phyloP scores from a whole-genome alignment of 2,329 filamentous ascomycete genomes.

The Rutstroemia sp. region DNA sequence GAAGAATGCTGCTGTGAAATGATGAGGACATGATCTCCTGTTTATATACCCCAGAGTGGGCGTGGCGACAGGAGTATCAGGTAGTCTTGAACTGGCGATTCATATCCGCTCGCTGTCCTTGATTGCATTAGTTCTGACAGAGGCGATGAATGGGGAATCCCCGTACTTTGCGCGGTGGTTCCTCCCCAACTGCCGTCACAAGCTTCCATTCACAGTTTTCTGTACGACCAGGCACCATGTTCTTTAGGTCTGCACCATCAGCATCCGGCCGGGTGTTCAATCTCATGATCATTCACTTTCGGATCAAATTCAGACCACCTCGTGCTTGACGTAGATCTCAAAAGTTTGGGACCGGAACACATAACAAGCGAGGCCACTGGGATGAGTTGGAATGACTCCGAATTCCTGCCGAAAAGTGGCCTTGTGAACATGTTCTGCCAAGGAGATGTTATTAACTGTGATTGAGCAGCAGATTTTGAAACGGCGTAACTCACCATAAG shows the following conservation, averaged over 20 bases:
- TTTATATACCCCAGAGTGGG: background rate
- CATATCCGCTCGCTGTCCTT: too few species aligned
- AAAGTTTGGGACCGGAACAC: slow-evolving; percentile 3
- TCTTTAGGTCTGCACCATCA: background rate
- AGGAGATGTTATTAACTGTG: background rate
- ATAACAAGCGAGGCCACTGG: slow-evolving; percentile 6
- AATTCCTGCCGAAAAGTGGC: slow-evolving; percentile 8
- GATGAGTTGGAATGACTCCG: background rate
- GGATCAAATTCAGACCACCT: slow-evolving; percentile 2
- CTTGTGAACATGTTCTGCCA: slow-evolving; percentile 6
- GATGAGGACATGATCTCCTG: background rate
- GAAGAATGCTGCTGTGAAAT: background rate
- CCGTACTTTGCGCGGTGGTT: background rate
- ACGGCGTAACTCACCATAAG: too few species aligned
- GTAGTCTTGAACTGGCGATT: too few species aligned
- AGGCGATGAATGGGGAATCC: background rate
- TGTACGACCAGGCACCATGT: background rate
- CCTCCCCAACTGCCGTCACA: background rate
- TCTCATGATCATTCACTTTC: slow-evolving; percentile 6
- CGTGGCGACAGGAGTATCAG: too few species aligned
- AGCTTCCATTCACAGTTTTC: background rate
- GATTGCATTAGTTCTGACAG: too few species aligned
- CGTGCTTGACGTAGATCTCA: background rate
- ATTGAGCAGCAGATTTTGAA: background rate
- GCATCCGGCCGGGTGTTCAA: slow-evolving; percentile 2